A percentile compares a stretch with the other conserved stretches of the same genome.
phyloP scores from a whole-genome alignment of 257 asterid genomes.

The Craterostigma plantagineum region DNA sequence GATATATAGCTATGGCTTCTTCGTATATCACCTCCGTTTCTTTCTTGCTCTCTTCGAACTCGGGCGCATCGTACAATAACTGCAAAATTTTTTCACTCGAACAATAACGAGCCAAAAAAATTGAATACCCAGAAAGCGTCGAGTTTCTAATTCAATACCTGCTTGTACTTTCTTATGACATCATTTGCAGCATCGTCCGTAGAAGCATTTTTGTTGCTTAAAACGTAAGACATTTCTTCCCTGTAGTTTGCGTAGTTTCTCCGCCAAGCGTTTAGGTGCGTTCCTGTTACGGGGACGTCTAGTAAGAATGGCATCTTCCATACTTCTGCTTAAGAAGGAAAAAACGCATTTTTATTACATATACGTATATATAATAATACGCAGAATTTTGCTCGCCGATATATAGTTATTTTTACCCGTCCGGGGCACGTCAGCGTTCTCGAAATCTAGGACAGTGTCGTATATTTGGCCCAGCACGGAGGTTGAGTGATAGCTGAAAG shows the following conservation, averaged over 20 bases:
- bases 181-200: slow-evolving; percentile 20
- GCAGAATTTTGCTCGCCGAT: no score
- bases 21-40: slow-evolving; percentile 10
- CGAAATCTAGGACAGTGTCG: slow-evolving; percentile 13
- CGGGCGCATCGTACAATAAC: slow-evolving; percentile 28
- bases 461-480: slow-evolving; percentile 31
- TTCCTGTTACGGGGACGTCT: slow-evolving; percentile 11
- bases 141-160: no score
- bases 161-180: slow-evolving; percentile 28
- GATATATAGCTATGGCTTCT: slow-evolving; percentile 41
- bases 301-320: slow-evolving; percentile 21
- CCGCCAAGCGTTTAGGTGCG: slow-evolving; percentile 16
- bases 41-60: slow-evolving; percentile 18
- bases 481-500: slow-evolving; percentile 17
- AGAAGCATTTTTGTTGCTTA: slow-evolving; percentile 11
- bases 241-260: slow-evolving; percentile 15
- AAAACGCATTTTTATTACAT: slow-evolving; percentile 11
- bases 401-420: no score
- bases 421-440: slow-evolving; percentile 6
- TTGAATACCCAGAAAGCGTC: no score
- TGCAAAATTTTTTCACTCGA: slow-evolving; percentile 10
- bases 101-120: no score
- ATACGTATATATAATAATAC: background rate
- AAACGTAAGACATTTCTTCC: slow-evolving; percentile 19
- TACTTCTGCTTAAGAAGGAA: slow-evolving; percentile 13